Conservation (phyloP, 768 basidiomycete genomes). For the Lactarius quietus region DNA sequence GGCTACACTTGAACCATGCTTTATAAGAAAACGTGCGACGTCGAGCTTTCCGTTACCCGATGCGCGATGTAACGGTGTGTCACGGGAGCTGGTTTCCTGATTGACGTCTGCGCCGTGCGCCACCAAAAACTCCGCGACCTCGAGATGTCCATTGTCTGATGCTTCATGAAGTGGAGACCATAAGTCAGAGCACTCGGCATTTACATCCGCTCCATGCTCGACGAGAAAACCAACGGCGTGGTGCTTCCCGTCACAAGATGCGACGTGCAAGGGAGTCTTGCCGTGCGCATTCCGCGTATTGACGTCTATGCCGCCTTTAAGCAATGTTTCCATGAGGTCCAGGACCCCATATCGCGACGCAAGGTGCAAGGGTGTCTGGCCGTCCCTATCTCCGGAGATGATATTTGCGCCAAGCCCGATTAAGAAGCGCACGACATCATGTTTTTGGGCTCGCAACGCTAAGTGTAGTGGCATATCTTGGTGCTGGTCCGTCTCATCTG, state of each 20-base stretch:
- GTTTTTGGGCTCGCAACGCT: rapidly evolving
- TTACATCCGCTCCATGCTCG: not conserved
- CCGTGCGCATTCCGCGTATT: not conserved
- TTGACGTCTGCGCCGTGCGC: not conserved
- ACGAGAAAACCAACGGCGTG: not conserved
- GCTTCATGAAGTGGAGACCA: constrained; percentile 3
- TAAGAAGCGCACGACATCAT: not conserved
- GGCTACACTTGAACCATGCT: not conserved
- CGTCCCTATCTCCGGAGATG: not conserved
- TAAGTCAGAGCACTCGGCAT: not conserved
- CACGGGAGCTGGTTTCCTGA: no score
- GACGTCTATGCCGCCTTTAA: not conserved
- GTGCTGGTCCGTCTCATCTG: not conserved
- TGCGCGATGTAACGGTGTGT: not conserved
- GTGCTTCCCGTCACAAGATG: not conserved
- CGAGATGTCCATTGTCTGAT: not conserved
- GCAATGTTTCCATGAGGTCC: not conserved
- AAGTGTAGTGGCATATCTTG: not conserved
- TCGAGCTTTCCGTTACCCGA: not conserved
- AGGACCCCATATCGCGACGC: not conserved
- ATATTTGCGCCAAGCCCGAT: not conserved
- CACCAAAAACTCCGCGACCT: not conserved
- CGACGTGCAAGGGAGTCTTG: not conserved
- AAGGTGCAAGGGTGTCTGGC: not conserved
- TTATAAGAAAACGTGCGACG: not conserved